Base-by-base conservation (phyloP, 208 protist species). In the Crithidia expoeki region DNA sequence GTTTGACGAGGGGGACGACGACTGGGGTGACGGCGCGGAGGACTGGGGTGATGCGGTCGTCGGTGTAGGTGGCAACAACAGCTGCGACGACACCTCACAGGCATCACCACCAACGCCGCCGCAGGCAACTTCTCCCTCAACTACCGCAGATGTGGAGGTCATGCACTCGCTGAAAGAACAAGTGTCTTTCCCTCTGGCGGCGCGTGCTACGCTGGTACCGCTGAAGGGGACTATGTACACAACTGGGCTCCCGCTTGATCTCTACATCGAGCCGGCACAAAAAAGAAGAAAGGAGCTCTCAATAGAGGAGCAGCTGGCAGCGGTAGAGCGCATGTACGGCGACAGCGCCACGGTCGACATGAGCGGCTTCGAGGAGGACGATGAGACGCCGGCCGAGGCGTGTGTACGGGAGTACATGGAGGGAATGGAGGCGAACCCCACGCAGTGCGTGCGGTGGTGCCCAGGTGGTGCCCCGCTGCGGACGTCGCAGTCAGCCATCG, bases 391-490 rank as follows among this genome's bases (percentile, higher is more conserved):
- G 12, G 72, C 72, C 36, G 92, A 96, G 38, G 76, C 81, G 49
- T 80, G 74, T 27, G 62, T 89, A 51, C 80, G 82, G 33, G 89
- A 93, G 74, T 96, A 92, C 74, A 83, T 96, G 69, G 83, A 86
- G 68, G 64, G 80, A 30, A 86, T 96, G 51, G 79, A 84, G 61
- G 68, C 67, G 46, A 72, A 68, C 42, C 87, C 89, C 7, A 86
- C 92, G 40, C 92, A 96, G 76, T 94, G 89, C 68, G 81, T 96
- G 60, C 85, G 92, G 28, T 96, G 92, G 89, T 89, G 84, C 62
- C 85, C 79, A n/a, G 86, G 74, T 25, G 84, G 84, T 11, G 34
- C 71, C 5, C 89, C 88, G n/a, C 63, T 96, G 27, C 84, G 84
- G 16, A 84, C 85, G 2, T 82, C 75, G 53, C 36, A 67, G 11